phyloP scores from a whole-genome alignment of 2,329 filamentous ascomycete genomes.

The Penicillium sp. region DNA sequence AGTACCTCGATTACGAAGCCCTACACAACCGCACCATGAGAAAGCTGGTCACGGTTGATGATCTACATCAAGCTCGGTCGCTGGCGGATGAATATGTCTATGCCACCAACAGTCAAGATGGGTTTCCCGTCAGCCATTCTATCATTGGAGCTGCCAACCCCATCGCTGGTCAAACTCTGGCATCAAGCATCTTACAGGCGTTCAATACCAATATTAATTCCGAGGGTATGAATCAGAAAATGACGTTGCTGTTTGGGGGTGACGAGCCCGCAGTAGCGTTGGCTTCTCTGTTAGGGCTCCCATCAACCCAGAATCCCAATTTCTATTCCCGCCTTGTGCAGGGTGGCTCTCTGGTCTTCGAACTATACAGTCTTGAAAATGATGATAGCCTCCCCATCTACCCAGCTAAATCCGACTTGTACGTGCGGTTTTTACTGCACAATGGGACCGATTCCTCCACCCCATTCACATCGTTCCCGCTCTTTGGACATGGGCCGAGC shows the following conservation, averaged over 20 bases:
- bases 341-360: constrained; percentile 48
- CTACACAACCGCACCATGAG: constrained; percentile 47
- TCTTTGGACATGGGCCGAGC: constrained; percentile 48
- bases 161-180: constrained; percentile 42
- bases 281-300: constrained; percentile 43
- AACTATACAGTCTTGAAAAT: constrained; percentile 45
- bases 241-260: constrained; percentile 48
- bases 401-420: constrained; percentile 44
- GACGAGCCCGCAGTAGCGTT: constrained; percentile 49
- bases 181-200: constrained; percentile 34
- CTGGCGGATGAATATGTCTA: constrained; percentile 48
- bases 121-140: constrained; percentile 21
- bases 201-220: constrained; percentile 37
- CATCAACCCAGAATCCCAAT: constrained; percentile 33
- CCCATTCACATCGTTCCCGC: constrained; percentile 40
- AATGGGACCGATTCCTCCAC: constrained; percentile 47
- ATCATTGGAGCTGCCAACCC: constrained; percentile 31
- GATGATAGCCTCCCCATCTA: constrained; percentile 32
- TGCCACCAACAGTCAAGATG: constrained; percentile 44
- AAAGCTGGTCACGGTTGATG: constrained; percentile 25
- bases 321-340: constrained; percentile 48
- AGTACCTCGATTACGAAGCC: constrained; percentile 52
- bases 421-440: constrained; percentile 52
- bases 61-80: constrained; percentile 36
- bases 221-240: constrained; percentile 37